A percentile compares a stretch with the other conserved stretches of the same genome.
Evolutionary conservation across 805 yeast genomes (phyloP).

Genomic region (Hanseniaspora lindneri): DNA sequence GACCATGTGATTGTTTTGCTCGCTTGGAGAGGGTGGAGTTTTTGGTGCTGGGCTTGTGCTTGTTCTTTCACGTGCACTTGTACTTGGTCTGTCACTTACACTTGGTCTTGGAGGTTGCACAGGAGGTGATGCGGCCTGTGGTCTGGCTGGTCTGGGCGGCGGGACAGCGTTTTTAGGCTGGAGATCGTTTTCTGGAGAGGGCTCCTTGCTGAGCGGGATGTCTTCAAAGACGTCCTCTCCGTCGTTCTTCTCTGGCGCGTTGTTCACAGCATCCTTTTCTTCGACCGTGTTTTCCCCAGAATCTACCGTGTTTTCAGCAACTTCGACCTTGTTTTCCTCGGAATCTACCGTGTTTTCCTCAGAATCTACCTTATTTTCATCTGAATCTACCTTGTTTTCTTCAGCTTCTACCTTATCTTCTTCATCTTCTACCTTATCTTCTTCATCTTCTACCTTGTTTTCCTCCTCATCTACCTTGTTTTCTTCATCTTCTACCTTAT

Average conservation of each 20-base stretch:
- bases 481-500: not conserved
- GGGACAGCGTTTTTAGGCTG: constrained; percentile 1
- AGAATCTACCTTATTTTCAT: constrained; percentile 2
- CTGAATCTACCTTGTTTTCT: constrained; percentile 1
- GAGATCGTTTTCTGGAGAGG: not conserved
- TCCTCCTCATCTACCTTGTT: constrained; percentile 16
- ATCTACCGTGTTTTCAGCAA: not conserved
- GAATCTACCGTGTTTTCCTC: not conserved
- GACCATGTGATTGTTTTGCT: constrained; percentile 23
- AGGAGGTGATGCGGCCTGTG: constrained; percentile 1
- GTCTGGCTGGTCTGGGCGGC: constrained; percentile 10
- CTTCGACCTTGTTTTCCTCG: constrained; percentile 4
- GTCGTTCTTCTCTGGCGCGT: constrained; percentile 1
- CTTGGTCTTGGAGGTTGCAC: constrained; percentile 25
- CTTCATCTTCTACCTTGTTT: constrained; percentile 4
- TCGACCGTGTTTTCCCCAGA: not conserved
- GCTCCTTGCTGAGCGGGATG: not conserved
- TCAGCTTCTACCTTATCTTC: constrained; percentile 5
- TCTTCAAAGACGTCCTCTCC: constrained; percentile 4
- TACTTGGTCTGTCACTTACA: too few relatives aligned
- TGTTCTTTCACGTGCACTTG: too few relatives aligned
- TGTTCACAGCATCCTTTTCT: not conserved
- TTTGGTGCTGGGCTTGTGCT: too few relatives aligned
- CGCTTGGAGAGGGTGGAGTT: constrained; percentile 9
- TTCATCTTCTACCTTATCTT: constrained; percentile 6